These are phyloP conservation scores for Cucurbita moschata DNA, from an alignment of 306 rosid species.

Conservation along the genomic window DNA sequence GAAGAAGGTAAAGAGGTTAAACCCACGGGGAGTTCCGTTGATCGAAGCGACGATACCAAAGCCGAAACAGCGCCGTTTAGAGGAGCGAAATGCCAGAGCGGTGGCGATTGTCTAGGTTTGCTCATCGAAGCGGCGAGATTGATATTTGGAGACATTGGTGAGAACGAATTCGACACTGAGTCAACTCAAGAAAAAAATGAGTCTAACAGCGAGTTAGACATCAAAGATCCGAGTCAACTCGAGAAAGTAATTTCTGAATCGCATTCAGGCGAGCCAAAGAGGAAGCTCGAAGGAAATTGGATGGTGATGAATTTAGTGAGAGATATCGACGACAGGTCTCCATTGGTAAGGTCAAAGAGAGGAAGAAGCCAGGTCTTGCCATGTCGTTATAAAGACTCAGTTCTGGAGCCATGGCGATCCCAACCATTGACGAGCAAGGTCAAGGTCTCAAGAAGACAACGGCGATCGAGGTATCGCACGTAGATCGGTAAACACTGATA, in stretches of 20 bases:
- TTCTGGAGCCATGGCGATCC: conserved; percentile 27
- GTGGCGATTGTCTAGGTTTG: conserved; percentile 20
- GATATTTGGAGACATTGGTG: conserved; percentile 10
- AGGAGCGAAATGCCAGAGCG: neutral
- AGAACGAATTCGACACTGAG: conserved; percentile 14
- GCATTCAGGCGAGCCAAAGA: neutral
- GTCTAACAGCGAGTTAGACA: conserved; percentile 3
- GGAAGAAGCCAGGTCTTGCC: conserved; percentile 34
- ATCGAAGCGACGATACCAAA: neutral
- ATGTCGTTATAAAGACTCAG: conserved; percentile 31
- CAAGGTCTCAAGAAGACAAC: conserved; percentile 1
- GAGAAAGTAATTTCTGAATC: neutral
- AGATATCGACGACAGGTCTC: conserved; percentile 18
- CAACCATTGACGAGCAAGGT: conserved; percentile 12
- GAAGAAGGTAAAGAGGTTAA: neutral
- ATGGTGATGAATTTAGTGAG: conserved; percentile 17
- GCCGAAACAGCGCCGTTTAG: conserved; percentile 12
- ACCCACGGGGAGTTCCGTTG: neutral
- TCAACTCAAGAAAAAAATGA: neutral
- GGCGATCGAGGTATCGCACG: conserved; percentile 6
- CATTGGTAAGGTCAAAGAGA: conserved; percentile 35
- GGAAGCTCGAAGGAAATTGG: conserved; percentile 7
- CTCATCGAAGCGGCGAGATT: conserved; percentile 37
- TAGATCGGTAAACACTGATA: neutral
- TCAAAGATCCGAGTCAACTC: neutral